Percentiles rank a stretch among this genome's conserved stretches.
These are phyloP conservation scores for Thelonectria rubi DNA, from an alignment of 2,329 filamentous ascomycete species.

Conservation along the genomic window DNA sequence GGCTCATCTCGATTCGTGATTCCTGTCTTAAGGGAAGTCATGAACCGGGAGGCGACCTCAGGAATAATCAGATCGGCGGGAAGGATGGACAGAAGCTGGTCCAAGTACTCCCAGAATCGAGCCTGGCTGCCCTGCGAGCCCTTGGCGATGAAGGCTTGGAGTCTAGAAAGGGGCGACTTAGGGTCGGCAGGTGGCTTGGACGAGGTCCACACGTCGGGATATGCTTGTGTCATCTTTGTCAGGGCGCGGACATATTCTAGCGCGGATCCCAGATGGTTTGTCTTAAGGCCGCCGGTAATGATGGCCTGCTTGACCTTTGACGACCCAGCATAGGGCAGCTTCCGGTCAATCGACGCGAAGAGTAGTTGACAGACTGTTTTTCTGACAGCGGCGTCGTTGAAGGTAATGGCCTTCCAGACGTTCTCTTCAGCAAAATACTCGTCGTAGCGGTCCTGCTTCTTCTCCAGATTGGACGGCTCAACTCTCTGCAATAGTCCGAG, in stretches of 20 bases:
- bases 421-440: constrained; percentile 71
- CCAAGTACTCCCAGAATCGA: constrained; percentile 77
- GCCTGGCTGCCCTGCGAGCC: constrained; percentile 82
- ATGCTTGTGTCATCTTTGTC: constrained; percentile 68
- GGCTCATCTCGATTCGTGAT: constrained; percentile 80
- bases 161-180: constrained; percentile 61
- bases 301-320: constrained; percentile 66
- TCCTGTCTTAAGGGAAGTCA: constrained; percentile 75
- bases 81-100: constrained; percentile 69
- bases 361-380: constrained; percentile 63
- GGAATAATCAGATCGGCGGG: constrained; percentile 54
- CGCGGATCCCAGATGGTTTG: constrained; percentile 77
- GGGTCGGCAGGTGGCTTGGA: constrained; percentile 54
- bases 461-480: constrained; percentile 62
- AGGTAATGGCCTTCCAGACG: constrained; percentile 73
- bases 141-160: constrained; percentile 79
- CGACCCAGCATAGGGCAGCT: constrained; percentile 59
- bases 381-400: constrained; percentile 64
- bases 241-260: constrained; percentile 75
- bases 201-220: constrained; percentile 79
- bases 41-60: constrained; percentile 67
- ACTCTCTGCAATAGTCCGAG: constrained; percentile 62
- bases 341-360: constrained; percentile 57
- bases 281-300: constrained; percentile 77
- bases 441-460: constrained; percentile 70